These are phyloP conservation scores for Starmerella bombicola DNA, from an alignment of 805 yeast genomes.

Conservation along the genomic window DNA sequence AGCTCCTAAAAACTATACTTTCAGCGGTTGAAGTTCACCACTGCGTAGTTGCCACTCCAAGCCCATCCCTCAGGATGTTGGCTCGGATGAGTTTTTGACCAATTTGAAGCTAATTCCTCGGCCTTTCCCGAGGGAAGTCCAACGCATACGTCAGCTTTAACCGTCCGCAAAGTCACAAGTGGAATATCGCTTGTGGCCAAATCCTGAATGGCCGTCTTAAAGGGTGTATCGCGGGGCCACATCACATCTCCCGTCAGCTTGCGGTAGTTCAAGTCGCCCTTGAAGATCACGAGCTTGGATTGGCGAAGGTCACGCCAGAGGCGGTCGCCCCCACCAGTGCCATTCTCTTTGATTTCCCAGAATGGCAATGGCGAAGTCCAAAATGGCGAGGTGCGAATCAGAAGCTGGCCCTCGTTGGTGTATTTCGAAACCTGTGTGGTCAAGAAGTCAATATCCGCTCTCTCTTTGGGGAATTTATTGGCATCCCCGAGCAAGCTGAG, in stretches of 20 bases:
- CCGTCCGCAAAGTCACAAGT: conserved; percentile 70
- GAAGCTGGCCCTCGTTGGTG: conserved; percentile 37
- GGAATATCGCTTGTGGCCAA: conserved; percentile 53
- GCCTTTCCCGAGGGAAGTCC: conserved; percentile 63
- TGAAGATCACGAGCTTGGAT: conserved; percentile 63
- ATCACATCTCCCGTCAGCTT: conserved; percentile 81
- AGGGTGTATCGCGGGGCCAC: conserved; percentile 78
- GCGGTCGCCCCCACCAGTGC: conserved; percentile 44
- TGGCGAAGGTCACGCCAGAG: conserved; percentile 46
- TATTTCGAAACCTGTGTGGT: conserved; percentile 37
- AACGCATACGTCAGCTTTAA: conserved; percentile 91
- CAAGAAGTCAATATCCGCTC: conserved; percentile 38
- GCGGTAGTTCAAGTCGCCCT: conserved; percentile 94
- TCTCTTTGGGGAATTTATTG: conserved; percentile 37
- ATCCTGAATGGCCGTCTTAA: conserved; percentile 52
- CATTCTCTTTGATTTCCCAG: conserved; percentile 50
- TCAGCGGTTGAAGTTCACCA: conserved; percentile 37
- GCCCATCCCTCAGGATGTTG: conserved; percentile 69
- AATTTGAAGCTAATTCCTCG: conserved; percentile 49
- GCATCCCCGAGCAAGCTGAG: conserved; percentile 44
- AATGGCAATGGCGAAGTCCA: conserved; percentile 78
- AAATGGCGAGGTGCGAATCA: conserved; percentile 50
- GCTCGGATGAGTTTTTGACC: conserved; percentile 44
- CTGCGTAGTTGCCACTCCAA: conserved; percentile 88
- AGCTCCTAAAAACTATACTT: too few relatives aligned